Conservation (phyloP, 768 basidiomycete species). For the Pleurotus ostreatus region DNA sequence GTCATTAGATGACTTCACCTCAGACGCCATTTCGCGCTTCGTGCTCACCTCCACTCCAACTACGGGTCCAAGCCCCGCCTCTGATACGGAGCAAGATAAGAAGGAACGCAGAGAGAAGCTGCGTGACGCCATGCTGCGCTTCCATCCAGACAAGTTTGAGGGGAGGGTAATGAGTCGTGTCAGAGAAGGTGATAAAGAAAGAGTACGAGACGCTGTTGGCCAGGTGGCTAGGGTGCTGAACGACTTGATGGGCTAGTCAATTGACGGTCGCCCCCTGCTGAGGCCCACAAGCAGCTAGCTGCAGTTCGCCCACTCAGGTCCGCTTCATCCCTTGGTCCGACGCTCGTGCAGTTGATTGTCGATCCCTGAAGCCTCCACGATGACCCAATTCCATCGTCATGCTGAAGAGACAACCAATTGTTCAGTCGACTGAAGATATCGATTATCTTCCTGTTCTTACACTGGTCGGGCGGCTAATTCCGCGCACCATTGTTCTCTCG, state of each 20-base stretch:
- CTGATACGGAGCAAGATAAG: conserved; percentile 24
- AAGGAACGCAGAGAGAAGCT: conserved; percentile 57
- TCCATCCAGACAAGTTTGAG: conserved; percentile 83
- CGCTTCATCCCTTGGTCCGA: no score
- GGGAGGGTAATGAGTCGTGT: conserved; percentile 61
- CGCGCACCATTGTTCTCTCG: no score
- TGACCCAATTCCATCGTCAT: no score
- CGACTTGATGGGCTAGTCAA: conserved; percentile 36
- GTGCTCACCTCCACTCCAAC: conserved; percentile 28
- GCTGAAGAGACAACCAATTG: no score
- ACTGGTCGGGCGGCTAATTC: no score
- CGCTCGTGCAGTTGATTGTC: no score
- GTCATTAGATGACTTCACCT: conserved; percentile 47
- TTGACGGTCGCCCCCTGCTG: no score
- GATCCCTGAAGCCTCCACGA: no score
- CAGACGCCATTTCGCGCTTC: conserved; percentile 54
- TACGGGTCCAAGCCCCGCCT: conserved; percentile 9
- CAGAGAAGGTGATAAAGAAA: conserved; percentile 37
- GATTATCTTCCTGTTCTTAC: no score
- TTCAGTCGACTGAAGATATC: no score
- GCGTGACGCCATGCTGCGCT: conserved; percentile 65
- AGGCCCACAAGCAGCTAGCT: no score
- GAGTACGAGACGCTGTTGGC: conserved; percentile 57
- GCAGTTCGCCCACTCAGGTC: no score
- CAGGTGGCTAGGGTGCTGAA: conserved; percentile 61